These are phyloP conservation scores for Dipteronia dyeriana DNA, from an alignment of 345 rosid genomes.

Conservation along the genomic window DNA sequence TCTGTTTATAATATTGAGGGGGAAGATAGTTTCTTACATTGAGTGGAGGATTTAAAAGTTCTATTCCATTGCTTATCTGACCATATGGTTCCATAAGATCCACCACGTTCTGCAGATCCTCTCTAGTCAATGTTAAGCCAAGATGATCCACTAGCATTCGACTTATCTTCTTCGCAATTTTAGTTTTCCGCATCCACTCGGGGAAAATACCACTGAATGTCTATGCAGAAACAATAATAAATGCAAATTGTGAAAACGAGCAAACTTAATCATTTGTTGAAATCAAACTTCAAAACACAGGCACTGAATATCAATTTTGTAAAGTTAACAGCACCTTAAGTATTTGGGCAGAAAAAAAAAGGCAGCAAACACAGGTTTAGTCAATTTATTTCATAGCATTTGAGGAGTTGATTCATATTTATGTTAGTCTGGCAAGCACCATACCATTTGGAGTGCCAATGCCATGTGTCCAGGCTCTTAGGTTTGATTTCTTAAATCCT, in stretches of 20 bases:
- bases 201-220: constrained; percentile 72
- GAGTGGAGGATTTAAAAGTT: constrained; percentile 77
- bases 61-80: constrained; percentile 90
- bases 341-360: neutral
- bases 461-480: neutral
- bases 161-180: constrained; percentile 53
- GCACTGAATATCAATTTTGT: neutral
- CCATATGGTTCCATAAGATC: constrained; percentile 98
- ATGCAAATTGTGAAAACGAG: neutral
- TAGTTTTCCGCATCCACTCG: constrained; percentile 64
- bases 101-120: constrained; percentile 86
- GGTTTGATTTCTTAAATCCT: too few relatives aligned
- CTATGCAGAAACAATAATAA: constrained; percentile 40
- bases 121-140: constrained; percentile 74
- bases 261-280: neutral
- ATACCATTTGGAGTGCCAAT: neutral
- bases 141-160: constrained; percentile 90
- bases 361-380: neutral
- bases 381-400: neutral
- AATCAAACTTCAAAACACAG: constrained; percentile 5
- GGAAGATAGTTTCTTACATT: constrained; percentile 45
- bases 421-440: neutral
- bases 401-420: neutral
- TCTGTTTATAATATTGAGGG: constrained; percentile 1
- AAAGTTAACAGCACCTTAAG: neutral